Percentiles rank a stretch among this genome's conserved stretches.
Conservation (phyloP, 2,329 filamentous ascomycete species). For the Ceratocystis albifundus region DNA sequence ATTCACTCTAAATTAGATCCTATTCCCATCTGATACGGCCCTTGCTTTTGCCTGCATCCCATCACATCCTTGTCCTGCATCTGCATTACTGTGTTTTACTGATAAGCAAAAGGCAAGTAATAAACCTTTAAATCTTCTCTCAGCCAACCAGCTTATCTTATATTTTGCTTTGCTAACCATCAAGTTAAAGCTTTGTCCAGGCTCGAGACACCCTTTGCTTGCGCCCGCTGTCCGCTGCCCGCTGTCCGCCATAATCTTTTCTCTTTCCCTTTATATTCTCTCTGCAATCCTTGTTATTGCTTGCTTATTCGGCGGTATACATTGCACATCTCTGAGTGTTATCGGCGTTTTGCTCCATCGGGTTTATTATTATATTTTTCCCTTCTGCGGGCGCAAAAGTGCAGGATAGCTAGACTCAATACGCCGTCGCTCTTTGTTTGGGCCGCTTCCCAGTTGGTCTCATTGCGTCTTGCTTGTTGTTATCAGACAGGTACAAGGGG, state of each 20-base stretch:
- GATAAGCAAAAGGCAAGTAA: constrained; percentile 18
- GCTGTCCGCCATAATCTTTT: neutral
- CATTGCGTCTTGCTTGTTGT: too few relatives aligned
- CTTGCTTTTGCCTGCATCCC: neutral
- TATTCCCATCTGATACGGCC: neutral
- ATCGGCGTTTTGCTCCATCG: neutral
- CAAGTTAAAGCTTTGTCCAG: constrained; percentile 14
- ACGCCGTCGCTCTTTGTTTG: too few relatives aligned
- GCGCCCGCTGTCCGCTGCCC: constrained; percentile 18
- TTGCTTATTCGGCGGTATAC: neutral
- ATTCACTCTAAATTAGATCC: too few relatives aligned
- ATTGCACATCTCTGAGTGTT: neutral
- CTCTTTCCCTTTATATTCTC: constrained; percentile 8
- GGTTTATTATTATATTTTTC: neutral
- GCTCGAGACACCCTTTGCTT: neutral
- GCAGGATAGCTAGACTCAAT: neutral
- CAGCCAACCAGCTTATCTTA: constrained; percentile 18
- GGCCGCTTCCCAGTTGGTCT: too few relatives aligned
- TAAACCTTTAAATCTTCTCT: neutral
- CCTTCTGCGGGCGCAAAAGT: constrained; percentile 18
- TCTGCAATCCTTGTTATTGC: neutral
- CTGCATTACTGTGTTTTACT: constrained; percentile 7
- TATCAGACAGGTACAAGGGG: too few relatives aligned
- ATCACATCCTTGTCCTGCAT: constrained; percentile 1
- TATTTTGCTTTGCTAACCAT: constrained; percentile 16